These are phyloP conservation scores for Coemansia sp. DNA, from an alignment of 192 early-diverging fungal species.

Conservation along the genomic window DNA sequence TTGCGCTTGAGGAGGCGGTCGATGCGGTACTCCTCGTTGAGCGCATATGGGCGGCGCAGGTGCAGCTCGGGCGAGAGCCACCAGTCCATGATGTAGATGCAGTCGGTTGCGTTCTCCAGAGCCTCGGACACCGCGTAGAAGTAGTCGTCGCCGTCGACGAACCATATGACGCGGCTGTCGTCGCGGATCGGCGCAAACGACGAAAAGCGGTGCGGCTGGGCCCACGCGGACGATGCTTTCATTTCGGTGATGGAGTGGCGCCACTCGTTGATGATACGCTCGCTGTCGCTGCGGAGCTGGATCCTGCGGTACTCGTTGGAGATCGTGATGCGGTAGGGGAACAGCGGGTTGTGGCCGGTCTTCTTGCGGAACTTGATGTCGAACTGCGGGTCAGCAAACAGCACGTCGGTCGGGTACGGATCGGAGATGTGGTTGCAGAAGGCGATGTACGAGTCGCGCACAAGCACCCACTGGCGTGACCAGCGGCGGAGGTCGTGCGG, in stretches of 20 bases:
- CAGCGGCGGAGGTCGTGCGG: slow-evolving; percentile 56
- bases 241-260: slow-evolving; percentile 62
- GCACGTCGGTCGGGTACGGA: slow-evolving; percentile 53
- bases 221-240: slow-evolving; percentile 63
- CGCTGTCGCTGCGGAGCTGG: slow-evolving; percentile 67
- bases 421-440: slow-evolving; percentile 55
- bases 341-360: slow-evolving; percentile 55
- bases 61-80: slow-evolving; percentile 90
- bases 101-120: slow-evolving; percentile 64
- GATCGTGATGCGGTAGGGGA: slow-evolving; percentile 62
- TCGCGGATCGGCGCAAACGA: slow-evolving; percentile 76
- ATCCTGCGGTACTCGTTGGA: slow-evolving; percentile 63
- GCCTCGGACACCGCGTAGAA: slow-evolving; percentile 75
- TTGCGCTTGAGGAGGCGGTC: slow-evolving; percentile 78
- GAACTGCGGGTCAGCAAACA: slow-evolving; percentile 55
- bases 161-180: slow-evolving; percentile 63
- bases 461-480: slow-evolving; percentile 68
- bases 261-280: slow-evolving; percentile 70
- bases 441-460: slow-evolving; percentile 69
- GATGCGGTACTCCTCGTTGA: slow-evolving; percentile 75
- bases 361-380: slow-evolving; percentile 53
- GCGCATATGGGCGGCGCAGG: slow-evolving; percentile 69
- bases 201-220: slow-evolving; percentile 63
- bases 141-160: slow-evolving; percentile 77
- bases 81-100: slow-evolving; percentile 81